A percentile compares a stretch with the other conserved stretches of the same genome.
These are phyloP conservation scores for Pseudogymnoascus sp. DNA, from an alignment of 2,329 filamentous ascomycete species.

Conservation along the genomic window DNA sequence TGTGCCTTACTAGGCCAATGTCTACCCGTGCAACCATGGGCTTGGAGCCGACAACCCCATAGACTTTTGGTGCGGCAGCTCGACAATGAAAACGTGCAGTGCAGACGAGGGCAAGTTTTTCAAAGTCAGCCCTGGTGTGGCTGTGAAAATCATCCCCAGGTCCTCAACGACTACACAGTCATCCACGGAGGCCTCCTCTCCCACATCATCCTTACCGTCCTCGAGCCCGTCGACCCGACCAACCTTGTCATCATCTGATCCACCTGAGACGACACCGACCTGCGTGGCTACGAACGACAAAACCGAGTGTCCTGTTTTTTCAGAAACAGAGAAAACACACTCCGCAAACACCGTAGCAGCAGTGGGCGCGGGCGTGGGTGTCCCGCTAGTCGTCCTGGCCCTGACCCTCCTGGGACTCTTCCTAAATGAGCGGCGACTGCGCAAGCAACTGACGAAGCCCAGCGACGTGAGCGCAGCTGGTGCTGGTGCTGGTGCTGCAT, in stretches of 20 bases:
- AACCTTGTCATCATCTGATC: not conserved
- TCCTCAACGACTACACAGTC: slow-evolving; percentile 13
- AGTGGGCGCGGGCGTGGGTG: slow-evolving; percentile 14
- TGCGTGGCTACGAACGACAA: not conserved
- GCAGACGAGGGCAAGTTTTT: not conserved
- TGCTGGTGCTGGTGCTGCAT: not conserved
- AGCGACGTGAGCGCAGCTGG: not conserved
- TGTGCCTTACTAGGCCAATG: slow-evolving; percentile 9
- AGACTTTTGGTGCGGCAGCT: slow-evolving; percentile 10
- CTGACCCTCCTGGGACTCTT: slow-evolving; percentile 10
- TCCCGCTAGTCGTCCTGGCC: slow-evolving; percentile 11
- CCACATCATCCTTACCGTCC: not conserved
- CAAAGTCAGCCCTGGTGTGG: not conserved
- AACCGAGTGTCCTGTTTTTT: not conserved
- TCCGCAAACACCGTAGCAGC: slow-evolving; percentile 1
- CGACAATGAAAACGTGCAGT: not conserved
- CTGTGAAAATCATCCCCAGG: not conserved
- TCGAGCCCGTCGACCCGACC: not conserved
- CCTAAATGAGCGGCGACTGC: slow-evolving; percentile 10
- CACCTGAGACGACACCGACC: not conserved
- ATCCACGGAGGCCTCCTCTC: not conserved
- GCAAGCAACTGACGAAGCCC: not conserved
- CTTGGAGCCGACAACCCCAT: slow-evolving; percentile 8
- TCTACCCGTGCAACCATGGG: slow-evolving; percentile 19
- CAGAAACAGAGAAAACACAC: not conserved